phyloP scores from a whole-genome alignment of 208 protist genomes.

The Porcisia hertigi region DNA sequence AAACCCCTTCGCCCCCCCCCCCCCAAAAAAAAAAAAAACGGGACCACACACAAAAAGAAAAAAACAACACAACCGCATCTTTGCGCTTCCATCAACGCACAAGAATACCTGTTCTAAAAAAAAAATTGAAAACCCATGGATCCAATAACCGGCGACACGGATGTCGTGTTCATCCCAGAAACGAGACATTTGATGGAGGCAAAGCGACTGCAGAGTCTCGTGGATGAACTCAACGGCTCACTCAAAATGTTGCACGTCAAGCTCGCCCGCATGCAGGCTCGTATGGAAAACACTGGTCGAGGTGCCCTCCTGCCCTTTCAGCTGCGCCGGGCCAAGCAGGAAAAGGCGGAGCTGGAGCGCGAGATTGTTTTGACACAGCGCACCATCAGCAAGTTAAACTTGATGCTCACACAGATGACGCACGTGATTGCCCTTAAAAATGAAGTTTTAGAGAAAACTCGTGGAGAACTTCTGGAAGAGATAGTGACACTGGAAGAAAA shows the following conservation, averaged over 20 bases:
- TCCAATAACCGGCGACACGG: neutral
- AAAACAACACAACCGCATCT: too few species aligned
- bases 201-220: conserved; percentile 49
- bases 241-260: conserved; percentile 47
- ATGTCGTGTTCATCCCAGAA: conserved; percentile 33
- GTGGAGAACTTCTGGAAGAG: conserved; percentile 40
- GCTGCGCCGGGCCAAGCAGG: conserved; percentile 50
- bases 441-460: conserved; percentile 26
- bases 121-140: neutral
- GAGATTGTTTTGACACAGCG: conserved; percentile 62
- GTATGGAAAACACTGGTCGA: conserved; percentile 26
- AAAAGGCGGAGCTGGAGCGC: conserved; percentile 51
- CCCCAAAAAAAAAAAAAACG: too few species aligned
- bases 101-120: too few species aligned
- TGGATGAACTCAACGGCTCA: conserved; percentile 58
- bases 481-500: conserved; percentile 42
- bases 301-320: conserved; percentile 59
- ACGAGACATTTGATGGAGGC: conserved; percentile 45
- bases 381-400: conserved; percentile 41
- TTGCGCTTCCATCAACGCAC: too few species aligned
- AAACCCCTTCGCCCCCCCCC: too few species aligned
- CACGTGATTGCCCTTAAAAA: conserved; percentile 43
- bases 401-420: conserved; percentile 63
- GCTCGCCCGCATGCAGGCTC: conserved; percentile 52
- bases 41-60: too few species aligned